Evolutionary conservation across 352 stramenopile genomes (phyloP), one percentile per base, ranked within the genome.

Genomic region (Phytophthora chlamydospora): DNA sequence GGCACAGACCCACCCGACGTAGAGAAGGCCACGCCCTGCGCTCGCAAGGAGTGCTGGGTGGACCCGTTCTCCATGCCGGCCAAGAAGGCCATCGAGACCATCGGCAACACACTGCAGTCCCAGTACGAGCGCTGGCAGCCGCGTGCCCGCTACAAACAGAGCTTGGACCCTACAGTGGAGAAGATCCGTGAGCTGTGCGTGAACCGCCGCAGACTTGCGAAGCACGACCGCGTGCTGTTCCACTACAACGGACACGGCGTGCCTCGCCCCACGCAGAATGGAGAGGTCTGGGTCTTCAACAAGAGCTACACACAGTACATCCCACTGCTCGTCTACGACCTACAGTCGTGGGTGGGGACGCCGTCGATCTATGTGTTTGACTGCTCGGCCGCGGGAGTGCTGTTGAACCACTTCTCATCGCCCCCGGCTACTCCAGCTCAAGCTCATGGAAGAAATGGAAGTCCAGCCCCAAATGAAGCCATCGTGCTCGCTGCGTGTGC

Each of bases 231-330:
- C 44, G 87, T 99, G 16, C 66, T 99, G 16, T 96, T 99, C 54
- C 98, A 99, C 79, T 99, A 99, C 85, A 99, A 99, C 78, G 98
- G 98, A 48, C 98, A 99, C 73, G 98, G 98, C 38, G 98, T 99
- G 16, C 98, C 98, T 29, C 74, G 93, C n/a, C 97, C 93, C 17
- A 99, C 97, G 8, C 75, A 83, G 10, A 98, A 98, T 73, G 97
- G 98, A 35, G 97, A 99, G 68, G 95, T 99, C 49, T 99, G 98
- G 98, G 93, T 99, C 17, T 99, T 99, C 73, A 99, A 99, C 80
- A 98, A 98, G 78, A 97, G 96, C 70, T 99, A 99, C 74, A 99
- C 97, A 32, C 97, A 99, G 80, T 99, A 99, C 77, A 99, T 99
- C 54, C 98, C 98, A 16, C 75, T 99, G 27, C 84, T 96, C 21